Evolutionary conservation across 805 yeast genomes (phyloP).

Genomic region (Wickerhamiella occidentalis): DNA sequence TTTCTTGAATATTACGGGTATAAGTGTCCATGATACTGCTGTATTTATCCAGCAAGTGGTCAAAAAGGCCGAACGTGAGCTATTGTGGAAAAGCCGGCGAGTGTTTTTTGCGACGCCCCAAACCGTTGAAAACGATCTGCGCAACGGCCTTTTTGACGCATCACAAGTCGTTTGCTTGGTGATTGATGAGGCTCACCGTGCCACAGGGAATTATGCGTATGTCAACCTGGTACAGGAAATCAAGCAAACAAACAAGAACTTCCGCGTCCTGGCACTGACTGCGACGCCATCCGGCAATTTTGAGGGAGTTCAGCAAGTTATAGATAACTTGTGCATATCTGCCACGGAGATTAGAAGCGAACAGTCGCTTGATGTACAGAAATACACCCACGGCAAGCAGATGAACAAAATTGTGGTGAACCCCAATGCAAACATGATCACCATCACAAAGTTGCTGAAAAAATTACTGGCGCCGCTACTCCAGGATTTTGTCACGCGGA

Average conservation of each 20-base stretch:
- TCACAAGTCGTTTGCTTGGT: constrained; percentile 62
- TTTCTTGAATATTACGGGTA: constrained; percentile 75
- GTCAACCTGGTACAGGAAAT: constrained; percentile 65
- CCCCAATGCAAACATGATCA: constrained; percentile 42
- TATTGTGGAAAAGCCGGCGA: constrained; percentile 64
- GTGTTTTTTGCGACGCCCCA: constrained; percentile 95
- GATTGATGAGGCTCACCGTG: constrained; percentile 92
- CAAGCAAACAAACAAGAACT: constrained; percentile 49
- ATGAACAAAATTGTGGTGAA: constrained; percentile 49
- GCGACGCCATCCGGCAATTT: constrained; percentile 92
- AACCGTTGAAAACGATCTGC: constrained; percentile 82
- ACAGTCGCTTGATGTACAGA: constrained; percentile 62
- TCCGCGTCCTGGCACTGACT: constrained; percentile 72
- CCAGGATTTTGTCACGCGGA: constrained; percentile 48
- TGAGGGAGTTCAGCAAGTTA: constrained; percentile 78
- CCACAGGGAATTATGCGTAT: constrained; percentile 83
- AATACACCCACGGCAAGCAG: constrained; percentile 59
- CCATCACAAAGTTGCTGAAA: constrained; percentile 43
- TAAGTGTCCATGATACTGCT: constrained; percentile 53
- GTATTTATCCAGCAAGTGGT: constrained; percentile 39
- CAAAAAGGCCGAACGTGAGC: constrained; percentile 41
- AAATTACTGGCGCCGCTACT: constrained; percentile 57
- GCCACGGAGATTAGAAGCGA: constrained; percentile 79
- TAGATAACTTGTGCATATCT: constrained; percentile 60
- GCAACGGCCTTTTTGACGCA: constrained; percentile 64